These are phyloP conservation scores for Phytophthora pistaciae DNA, from an alignment of 352 stramenopile genomes.

Conservation along the genomic window DNA sequence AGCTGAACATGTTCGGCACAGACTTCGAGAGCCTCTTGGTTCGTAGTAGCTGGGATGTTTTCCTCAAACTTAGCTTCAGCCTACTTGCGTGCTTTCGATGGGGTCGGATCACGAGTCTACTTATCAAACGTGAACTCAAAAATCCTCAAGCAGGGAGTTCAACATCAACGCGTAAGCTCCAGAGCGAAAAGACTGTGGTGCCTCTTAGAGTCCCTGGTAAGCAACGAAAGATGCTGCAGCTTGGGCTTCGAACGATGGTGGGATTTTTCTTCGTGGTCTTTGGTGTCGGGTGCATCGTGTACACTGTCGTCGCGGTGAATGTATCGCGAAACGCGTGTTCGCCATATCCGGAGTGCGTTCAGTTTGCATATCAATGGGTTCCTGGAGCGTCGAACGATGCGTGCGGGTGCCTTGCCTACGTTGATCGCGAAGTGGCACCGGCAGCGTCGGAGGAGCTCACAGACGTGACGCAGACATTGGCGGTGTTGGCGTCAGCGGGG, in stretches of 20 bases:
- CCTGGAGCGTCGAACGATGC: constrained; percentile 11
- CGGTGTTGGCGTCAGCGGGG: constrained; percentile 24
- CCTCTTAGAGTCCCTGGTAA: not conserved
- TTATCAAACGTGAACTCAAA: constrained; percentile 19
- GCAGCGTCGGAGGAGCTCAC: constrained; percentile 5
- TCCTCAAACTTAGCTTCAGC: constrained; percentile 44
- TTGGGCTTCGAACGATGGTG: constrained; percentile 20
- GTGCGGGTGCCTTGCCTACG: constrained; percentile 36
- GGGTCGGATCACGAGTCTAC: constrained; percentile 30
- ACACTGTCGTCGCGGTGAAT: constrained; percentile 25
- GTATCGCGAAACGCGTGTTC: constrained; percentile 14
- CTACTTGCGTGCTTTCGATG: constrained; percentile 39
- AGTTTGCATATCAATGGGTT: constrained; percentile 20
- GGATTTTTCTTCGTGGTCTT: constrained; percentile 37
- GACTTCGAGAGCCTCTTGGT: constrained; percentile 42
- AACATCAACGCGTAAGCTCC: not conserved
- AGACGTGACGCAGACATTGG: constrained; percentile 16
- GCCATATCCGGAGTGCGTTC: constrained; percentile 19
- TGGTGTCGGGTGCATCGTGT: constrained; percentile 31
- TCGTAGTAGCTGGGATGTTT: constrained; percentile 8
- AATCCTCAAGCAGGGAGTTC: not conserved
- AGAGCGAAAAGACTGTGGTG: not conserved
- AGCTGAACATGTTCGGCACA: constrained; percentile 49
- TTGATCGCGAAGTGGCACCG: constrained; percentile 40
- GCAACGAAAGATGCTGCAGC: not conserved